Evolutionary conservation across 129 eudicot species (phyloP).

Genomic region (Pittosporum tobira): DNA sequence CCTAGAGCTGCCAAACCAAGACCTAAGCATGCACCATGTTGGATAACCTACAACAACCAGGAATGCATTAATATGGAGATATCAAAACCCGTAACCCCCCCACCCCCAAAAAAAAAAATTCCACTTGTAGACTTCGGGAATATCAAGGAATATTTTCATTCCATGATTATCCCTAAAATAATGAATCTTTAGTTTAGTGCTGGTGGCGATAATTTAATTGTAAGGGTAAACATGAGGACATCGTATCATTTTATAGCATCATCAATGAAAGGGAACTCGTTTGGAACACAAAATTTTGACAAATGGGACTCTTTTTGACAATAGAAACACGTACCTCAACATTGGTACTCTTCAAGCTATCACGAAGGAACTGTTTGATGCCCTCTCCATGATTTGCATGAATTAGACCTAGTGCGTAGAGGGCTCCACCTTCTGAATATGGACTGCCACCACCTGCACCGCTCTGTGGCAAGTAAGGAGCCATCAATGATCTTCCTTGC

Average conservation of each 20-base stretch:
- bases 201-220: too few relatives aligned
- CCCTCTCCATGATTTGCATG: slow-evolving; percentile 99
- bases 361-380: slow-evolving; percentile 81
- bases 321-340: slow-evolving; percentile 55
- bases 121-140: too few relatives aligned
- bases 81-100: slow-evolving; percentile 3
- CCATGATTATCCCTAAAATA: too few relatives aligned
- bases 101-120: not conserved
- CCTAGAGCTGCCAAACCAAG: slow-evolving; percentile 93
- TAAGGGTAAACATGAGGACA: too few relatives aligned
- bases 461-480: slow-evolving; percentile 93
- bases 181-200: too few relatives aligned
- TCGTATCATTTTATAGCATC: too few relatives aligned
- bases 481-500: slow-evolving; percentile 97
- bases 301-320: too few relatives aligned
- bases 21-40: slow-evolving; percentile 97
- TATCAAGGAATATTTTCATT: too few relatives aligned
- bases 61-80: not conserved
- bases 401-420: slow-evolving; percentile 86
- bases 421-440: slow-evolving; percentile 96
- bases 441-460: slow-evolving; percentile 96
- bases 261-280: too few relatives aligned
- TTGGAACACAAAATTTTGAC: too few relatives aligned
- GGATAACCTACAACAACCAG: slow-evolving; percentile 65
- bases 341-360: slow-evolving; percentile 77